phyloP scores from a whole-genome alignment of 2,329 filamentous ascomycete genomes.

The Exophiala spinifera region DNA sequence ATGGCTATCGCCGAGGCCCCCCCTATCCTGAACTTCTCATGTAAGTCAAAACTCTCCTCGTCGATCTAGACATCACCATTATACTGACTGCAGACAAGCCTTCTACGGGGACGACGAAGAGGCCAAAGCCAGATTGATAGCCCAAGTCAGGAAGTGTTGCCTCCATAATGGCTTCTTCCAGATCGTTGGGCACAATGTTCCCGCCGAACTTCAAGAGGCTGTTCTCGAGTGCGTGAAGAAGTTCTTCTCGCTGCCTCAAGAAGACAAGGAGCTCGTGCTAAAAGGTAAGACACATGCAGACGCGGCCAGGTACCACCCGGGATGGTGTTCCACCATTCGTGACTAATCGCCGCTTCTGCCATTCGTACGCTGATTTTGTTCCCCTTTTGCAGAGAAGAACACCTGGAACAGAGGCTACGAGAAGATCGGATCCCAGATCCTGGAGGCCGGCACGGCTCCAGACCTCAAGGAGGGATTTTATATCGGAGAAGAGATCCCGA shows the following conservation, averaged over 20 bases:
- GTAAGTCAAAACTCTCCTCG: constrained; percentile 6
- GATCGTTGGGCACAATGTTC: constrained; percentile 48
- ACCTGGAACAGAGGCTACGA: constrained; percentile 32
- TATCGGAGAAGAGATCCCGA: constrained; percentile 25
- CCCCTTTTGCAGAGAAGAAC: constrained; percentile 40
- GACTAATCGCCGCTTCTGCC: background rate
- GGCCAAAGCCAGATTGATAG: constrained; percentile 32
- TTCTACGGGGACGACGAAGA: constrained; percentile 32
- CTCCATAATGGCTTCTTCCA: constrained; percentile 54
- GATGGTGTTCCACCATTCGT: no score
- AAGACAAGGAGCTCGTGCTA: constrained; percentile 41
- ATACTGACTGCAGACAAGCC: constrained; percentile 1
- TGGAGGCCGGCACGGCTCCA: constrained; percentile 26
- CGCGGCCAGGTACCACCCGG: no score
- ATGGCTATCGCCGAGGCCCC: constrained; percentile 32
- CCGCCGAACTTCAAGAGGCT: constrained; percentile 39
- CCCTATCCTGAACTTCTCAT: constrained; percentile 36
- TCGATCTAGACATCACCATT: background rate
- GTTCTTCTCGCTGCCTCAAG: constrained; percentile 48
- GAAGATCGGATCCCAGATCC: constrained; percentile 30
- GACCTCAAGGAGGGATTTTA: constrained; percentile 33
- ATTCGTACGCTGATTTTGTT: no score
- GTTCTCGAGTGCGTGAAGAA: constrained; percentile 43
- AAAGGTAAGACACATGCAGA: constrained; percentile 33
- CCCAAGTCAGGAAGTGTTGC: constrained; percentile 43